Conservation (phyloP, 2,329 filamentous ascomycete species). For the Neurospora sp. region DNA sequence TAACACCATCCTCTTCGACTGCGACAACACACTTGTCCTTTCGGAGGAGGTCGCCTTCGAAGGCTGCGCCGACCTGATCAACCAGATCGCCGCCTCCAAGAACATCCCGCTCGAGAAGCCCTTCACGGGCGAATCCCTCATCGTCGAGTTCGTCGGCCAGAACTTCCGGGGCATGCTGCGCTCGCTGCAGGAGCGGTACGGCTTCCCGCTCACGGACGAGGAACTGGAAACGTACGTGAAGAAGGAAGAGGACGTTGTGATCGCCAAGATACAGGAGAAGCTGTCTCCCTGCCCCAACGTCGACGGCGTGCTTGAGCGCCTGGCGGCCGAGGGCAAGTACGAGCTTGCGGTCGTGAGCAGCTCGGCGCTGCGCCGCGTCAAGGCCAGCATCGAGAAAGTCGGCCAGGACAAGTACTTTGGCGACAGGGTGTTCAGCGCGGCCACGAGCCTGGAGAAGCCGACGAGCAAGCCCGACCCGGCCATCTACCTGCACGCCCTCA, state of each 20-base stretch:
- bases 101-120: conserved; percentile 44
- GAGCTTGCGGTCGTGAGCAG: conserved; percentile 71
- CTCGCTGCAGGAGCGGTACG: conserved; percentile 64
- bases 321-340: conserved; percentile 54
- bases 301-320: conserved; percentile 54
- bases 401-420: conserved; percentile 72
- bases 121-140: conserved; percentile 71
- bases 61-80: conserved; percentile 81
- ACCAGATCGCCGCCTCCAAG: conserved; percentile 66
- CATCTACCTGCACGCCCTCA: conserved; percentile 71
- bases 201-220: conserved; percentile 56
- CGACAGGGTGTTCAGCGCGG: conserved; percentile 71
- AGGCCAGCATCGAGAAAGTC: conserved; percentile 69
- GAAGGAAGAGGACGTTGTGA: conserved; percentile 74
- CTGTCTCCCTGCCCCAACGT: conserved; percentile 60
- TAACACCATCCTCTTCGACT: conserved; percentile 64
- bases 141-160: conserved; percentile 81
- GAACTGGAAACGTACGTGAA: conserved; percentile 67
- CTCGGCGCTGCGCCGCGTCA: conserved; percentile 67
- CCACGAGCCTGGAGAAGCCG: conserved; percentile 66
- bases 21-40: conserved; percentile 86
- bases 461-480: conserved; percentile 86
- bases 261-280: conserved; percentile 62
- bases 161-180: conserved; percentile 91
- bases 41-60: conserved; percentile 87